Base-by-base conservation (phyloP, 176 grass and related monocot genomes). In the Juncus inflexus region DNA sequence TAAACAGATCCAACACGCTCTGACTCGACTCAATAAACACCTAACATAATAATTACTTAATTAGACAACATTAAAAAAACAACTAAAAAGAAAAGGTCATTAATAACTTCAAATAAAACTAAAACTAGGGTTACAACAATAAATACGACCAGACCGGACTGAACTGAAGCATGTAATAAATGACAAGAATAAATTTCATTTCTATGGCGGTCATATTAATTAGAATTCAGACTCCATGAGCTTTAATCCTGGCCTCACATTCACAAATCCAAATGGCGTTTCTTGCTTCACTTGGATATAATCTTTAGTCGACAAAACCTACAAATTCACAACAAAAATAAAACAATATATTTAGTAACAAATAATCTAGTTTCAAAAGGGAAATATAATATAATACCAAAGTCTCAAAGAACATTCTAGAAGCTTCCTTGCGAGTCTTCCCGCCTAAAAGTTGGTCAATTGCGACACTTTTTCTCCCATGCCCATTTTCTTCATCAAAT, bases 391-490 rank as follows among this genome's bases (percentile, higher is more conserved):
- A 11, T 40, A 53, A 60, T 50, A 97, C 94, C 94, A 97, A 86
- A 71, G 94, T 92, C 79, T 97, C 94, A 11, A 97, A 97, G 80
- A 97, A 97, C 94, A 97, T 89, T 78, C 94, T 91, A 51, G 94
- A 97, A 58, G 94, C 88, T 92, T 97, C 94, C 60, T 92, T 97
- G 74, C 94, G 68, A 47, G 75, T 74, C 71, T 92, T 97, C 40
- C 94, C 88, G 64, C 37, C 64, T 72, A 97, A 74, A 4, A 97
- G 75, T 61, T 57, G 88, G 47, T 97, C 94, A 42, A 97, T 80
- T 55, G 77, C 82, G 37, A 89, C 75, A 61, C 16, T 84, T 74
- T 97, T 89, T 77, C 83, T 89, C 50, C 74, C 85, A 54, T 77
- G 83, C 60, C 94, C 87, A 50, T 76, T 81, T 62, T 91, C 94